Evolutionary conservation across 2,329 filamentous ascomycete species (phyloP), one percentile per base, ranked within the genome.

Genomic region (Aspergillus proliferans): DNA sequence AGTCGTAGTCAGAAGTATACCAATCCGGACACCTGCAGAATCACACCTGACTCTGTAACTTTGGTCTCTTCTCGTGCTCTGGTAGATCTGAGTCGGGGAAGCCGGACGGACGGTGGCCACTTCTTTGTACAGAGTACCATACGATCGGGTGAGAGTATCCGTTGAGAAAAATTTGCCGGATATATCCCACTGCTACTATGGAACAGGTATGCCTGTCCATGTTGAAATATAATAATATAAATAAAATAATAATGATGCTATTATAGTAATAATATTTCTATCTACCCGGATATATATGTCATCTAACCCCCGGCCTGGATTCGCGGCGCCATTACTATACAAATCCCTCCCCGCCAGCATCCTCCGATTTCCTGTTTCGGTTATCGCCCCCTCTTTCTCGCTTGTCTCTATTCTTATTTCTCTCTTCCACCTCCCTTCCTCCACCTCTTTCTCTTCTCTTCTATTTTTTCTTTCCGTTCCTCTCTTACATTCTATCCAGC

Each of bases 321-420:
- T 28, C 9, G 26, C 26, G 26, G 26, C 26, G 26, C 26, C 26
- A 30, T 30, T 30, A 10, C 10, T 30, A 30, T 30, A 30, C 26
- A 30, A 12, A 12, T 30, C 10, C 24, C 39, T 40, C 10, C 42
- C 45, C 45, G 46, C 41, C 48, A 42, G 46, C 43, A 47, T 47
- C 49, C 44, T 53, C 47, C 46, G 40, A 26, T 54, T 57, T 49
- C 52, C 52, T 46, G 45, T 56, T 58, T 49, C 50, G 52, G 54
- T 45, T 46, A 55, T 49, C 46, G 53, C 61, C 56, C 47, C 48
- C 48, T 40, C 38, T 21, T 40, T 21, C 15, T 40, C 59, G 41
- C 44, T 63, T 45, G 43, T 60, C 56, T 47, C 45, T 56, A 49
- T 47, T 49, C 46, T 50, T 45, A 52, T 56, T 33, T 45, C 46